A percentile compares a stretch with the other conserved stretches of the same genome.
These are phyloP conservation scores for Lobosporangium transversale DNA, from an alignment of 192 early-diverging fungal species.

Conservation along the genomic window DNA sequence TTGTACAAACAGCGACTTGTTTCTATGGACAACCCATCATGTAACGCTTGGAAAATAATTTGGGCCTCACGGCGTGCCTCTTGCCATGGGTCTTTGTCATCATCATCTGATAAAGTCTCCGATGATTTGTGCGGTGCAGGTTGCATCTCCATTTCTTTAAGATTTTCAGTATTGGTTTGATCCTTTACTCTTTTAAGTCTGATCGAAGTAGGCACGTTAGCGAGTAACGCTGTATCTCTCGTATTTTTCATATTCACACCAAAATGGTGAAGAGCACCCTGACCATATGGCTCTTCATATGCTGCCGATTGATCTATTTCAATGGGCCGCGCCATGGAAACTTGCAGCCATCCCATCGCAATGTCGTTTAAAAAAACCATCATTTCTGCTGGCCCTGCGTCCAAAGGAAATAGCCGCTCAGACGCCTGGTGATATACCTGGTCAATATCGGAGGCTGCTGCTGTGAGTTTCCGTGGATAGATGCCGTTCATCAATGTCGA, in stretches of 20 bases:
- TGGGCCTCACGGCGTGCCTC: neutral
- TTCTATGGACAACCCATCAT: neutral
- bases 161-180: too few relatives aligned
- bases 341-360: constrained; percentile 11
- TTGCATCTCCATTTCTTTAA: too few relatives aligned
- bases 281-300: constrained; percentile 12
- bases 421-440: neutral
- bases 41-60: neutral
- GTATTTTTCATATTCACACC: constrained; percentile 13
- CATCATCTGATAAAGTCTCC: neutral
- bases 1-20: neutral
- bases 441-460: constrained; percentile 16
- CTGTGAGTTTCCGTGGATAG: constrained; percentile 9
- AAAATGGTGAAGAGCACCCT: constrained; percentile 10
- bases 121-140: too few relatives aligned
- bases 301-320: neutral
- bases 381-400: constrained; percentile 30
- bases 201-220: neutral
- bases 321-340: constrained; percentile 5
- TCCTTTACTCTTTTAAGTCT: neutral
- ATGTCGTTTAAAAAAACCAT: constrained; percentile 25
- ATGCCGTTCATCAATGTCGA: constrained; percentile 20
- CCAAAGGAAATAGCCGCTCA: constrained; percentile 16
- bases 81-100: constrained; percentile 5
- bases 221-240: neutral